Evolutionary conservation across 2,329 filamentous ascomycete genomes (phyloP), one percentile per base, ranked within the genome.

Genomic region (Talaromyces sp.): DNA sequence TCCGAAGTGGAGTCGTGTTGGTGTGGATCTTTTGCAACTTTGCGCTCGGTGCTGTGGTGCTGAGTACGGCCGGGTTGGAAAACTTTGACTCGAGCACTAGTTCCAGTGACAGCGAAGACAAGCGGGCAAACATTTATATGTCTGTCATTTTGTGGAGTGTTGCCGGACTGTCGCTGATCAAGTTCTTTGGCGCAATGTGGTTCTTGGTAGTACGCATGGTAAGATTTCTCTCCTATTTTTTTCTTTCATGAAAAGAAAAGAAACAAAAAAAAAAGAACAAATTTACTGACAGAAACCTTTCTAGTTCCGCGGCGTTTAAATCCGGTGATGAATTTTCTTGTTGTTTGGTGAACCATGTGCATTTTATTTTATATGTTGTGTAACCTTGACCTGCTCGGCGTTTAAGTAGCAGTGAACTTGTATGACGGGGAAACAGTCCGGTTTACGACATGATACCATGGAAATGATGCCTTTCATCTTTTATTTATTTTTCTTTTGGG

Each of bases 21-120:
- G 87, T 90, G 66, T 99, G 95, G 95, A 96, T 99, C 84, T 91
- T 98, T 70, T 92, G 88, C 72, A 99, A 99, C 76, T 90, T 99
- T 74, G 92, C 86, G 0, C 85, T 99, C 6, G 87, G 86, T 0
- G 93, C 93, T 0, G 83, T 96, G 1, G 93, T 99, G 8, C 81
- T 99, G 66, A 93, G 90, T 71, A 88, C 91, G 0, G 93, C 90
- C 27, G 93, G 95, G 2, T 76, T 97, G 65, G 88, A 96, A 67
- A 83, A 84, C 63, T 83, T 93, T 57, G 80, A 79, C 33, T 75
- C 81, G 1, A 71, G 73, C 17, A 76, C 1, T 27, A 71, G 73
- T 54, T 57, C 80, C 19, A 74, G 80, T 17, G 69, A 77, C 22
- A 76, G 80, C 27, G 79, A 83, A 59, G 77, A 81, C 68, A 73